phyloP scores from a whole-genome alignment of 78 protist genomes.

The Emiliania huxleyi region DNA sequence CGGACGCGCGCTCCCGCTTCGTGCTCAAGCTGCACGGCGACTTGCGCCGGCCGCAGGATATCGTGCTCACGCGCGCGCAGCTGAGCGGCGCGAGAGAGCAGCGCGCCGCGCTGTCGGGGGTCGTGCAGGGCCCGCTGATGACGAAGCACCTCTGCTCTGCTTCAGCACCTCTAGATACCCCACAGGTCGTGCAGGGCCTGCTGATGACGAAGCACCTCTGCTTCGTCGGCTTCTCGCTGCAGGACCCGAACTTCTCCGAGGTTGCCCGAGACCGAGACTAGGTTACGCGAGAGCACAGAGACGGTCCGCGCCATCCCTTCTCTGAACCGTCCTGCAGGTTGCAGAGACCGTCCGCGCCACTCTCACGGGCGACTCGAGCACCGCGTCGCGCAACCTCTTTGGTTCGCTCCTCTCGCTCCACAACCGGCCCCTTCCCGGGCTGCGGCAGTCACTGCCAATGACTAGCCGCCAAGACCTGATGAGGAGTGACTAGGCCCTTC shows the following conservation, averaged over 20 bases:
- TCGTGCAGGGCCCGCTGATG: conserved; percentile 60
- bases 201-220: conserved; percentile 67
- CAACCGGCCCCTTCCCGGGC: not conserved
- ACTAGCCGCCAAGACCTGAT: too few species aligned
- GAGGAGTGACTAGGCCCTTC: not conserved
- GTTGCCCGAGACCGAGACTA: too few species aligned
- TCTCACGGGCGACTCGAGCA: too few species aligned
- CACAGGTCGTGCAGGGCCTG: too few species aligned
- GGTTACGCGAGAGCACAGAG: too few species aligned
- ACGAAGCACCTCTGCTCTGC: conserved; percentile 71
- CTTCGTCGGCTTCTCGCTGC: conserved; percentile 71
- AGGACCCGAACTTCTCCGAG: conserved; percentile 67
- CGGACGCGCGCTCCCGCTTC: not conserved
- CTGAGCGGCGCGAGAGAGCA: conserved; percentile 50
- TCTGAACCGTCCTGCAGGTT: too few species aligned
- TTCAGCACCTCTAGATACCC: too few species aligned
- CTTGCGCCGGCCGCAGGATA: conserved; percentile 58
- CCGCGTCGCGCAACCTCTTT: too few species aligned
- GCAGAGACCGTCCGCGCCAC: too few species aligned
- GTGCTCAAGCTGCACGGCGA: conserved; percentile 75
- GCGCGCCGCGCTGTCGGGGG: conserved; percentile 64
- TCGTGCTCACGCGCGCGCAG: conserved; percentile 70
- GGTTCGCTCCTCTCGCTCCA: not conserved
- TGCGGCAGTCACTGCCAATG: too few species aligned
- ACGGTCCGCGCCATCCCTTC: too few species aligned